Evolutionary conservation across 768 basidiomycete species (phyloP), one percentile per base, ranked within the genome.

Genomic region (Mycena polygramma): DNA sequence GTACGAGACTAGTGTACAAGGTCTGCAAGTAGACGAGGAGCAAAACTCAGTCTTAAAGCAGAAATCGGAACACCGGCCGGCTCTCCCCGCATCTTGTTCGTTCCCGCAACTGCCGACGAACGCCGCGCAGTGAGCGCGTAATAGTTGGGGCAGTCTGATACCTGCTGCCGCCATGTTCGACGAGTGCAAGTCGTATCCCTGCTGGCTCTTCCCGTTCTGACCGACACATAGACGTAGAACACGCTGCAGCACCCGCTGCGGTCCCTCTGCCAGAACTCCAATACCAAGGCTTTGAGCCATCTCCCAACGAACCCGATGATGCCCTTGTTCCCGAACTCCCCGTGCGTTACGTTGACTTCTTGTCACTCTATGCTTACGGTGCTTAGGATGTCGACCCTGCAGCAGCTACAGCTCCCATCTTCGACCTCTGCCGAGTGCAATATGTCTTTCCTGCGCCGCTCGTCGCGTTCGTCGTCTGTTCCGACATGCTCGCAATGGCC

Each of bases 271-370:
- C 91, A 5, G 84, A 88, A 36, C 81, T 96, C 26, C 89, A 92
- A 63, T 96, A 93, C 75, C 93, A 97, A 77, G 96, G 96, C 13
- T 98, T 96, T 76, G 96, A 98, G 79, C 89, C 88, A 24, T 90
- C 90, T 22, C 88, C 90, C 2, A 80, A 87, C 65, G 87, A 87
- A 51, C 79, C 80, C 66, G 84, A 88, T 75, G 89, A 90, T 78
- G 75, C 79, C 69, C 80, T 70, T 43, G 63, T 82, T 69, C 83
- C 83, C 64, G 83, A 86, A 73, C 65, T 81, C 20, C 46, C 36
- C 8, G 71, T 70, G 70, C 46, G 71, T 77, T 66, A 65, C 71
- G 69, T 26, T 57, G 19, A 17, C 53, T 43, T 17, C 37, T 19
- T 30, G 4, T 46, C 22, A 14, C 22, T 11, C 35, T 55, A 19